Conservation (phyloP, 805 yeast genomes). For the Zygosaccharomyces rouxii region DNA sequence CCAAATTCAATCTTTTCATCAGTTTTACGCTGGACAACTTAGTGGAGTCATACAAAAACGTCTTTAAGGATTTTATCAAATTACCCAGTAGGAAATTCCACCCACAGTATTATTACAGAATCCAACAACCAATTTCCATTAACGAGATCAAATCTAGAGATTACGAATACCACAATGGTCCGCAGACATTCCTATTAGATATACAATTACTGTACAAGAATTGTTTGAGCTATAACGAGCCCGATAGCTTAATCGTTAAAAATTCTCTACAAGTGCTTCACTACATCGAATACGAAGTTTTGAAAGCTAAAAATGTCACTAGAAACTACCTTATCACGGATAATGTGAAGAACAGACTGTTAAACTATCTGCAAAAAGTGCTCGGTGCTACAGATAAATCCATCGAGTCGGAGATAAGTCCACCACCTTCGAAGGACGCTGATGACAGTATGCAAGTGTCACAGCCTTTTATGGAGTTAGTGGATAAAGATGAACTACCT, state of each 20-base stretch:
- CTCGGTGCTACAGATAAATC: conserved; percentile 30
- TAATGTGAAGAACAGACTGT: conserved; percentile 22
- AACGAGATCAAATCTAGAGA: conserved; percentile 51
- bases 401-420: conserved; percentile 18
- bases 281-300: conserved; percentile 50
- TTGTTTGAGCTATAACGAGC: conserved; percentile 69
- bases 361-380: conserved; percentile 22
- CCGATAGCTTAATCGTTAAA: conserved; percentile 57
- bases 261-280: conserved; percentile 57
- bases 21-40: conserved; percentile 30
- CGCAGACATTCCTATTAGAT: conserved; percentile 49
- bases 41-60: conserved; percentile 25
- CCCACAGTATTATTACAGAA: conserved; percentile 73
- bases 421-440: conserved; percentile 15
- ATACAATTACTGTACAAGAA: conserved; percentile 64
- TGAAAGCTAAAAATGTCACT: conserved; percentile 36
- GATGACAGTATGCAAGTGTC: conserved; percentile 40
- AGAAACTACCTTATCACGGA: conserved; percentile 31
- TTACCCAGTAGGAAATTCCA: conserved; percentile 70
- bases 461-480: conserved; percentile 72
- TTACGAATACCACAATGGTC: conserved; percentile 32
- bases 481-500: conserved; percentile 66
- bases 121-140: conserved; percentile 63
- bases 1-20: conserved; percentile 30
- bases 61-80: conserved; percentile 53